Percentiles rank a stretch among this genome's conserved stretches.
Evolutionary conservation across 768 basidiomycete genomes (phyloP).

Genomic region (Collybia sp.): DNA sequence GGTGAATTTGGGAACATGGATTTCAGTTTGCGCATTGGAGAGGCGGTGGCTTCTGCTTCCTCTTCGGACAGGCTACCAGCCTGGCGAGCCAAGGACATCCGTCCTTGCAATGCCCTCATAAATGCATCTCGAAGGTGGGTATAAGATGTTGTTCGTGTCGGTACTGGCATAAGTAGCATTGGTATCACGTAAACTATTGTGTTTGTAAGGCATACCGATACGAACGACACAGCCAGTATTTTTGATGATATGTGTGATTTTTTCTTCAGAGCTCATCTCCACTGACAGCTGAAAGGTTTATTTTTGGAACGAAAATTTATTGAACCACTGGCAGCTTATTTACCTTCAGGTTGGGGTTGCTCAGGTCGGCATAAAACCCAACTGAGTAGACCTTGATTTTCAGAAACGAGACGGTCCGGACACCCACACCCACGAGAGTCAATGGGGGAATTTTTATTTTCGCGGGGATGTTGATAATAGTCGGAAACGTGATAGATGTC

Average conservation of each 20-base stretch:
- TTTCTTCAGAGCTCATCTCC: conserved; percentile 59
- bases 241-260: conserved; percentile 60
- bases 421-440: conserved; percentile 78
- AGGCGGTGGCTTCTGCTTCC: conserved; percentile 49
- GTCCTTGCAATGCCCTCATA: conserved; percentile 63
- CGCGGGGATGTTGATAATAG: conserved; percentile 55
- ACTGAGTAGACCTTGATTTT: conserved; percentile 86
- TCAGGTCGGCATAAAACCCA: conserved; percentile 84
- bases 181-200: not conserved
- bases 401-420: conserved; percentile 85
- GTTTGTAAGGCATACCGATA: conserved; percentile 44
- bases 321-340: conserved; percentile 7
- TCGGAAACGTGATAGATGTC: conserved; percentile 73
- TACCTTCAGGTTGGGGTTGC: conserved; percentile 59
- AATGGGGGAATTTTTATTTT: conserved; percentile 58
- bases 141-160: conserved; percentile 72
- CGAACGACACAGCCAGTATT: conserved; percentile 71
- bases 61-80: conserved; percentile 52
- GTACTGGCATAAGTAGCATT: conserved; percentile 41
- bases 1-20: conserved; percentile 71
- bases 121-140: conserved; percentile 83
- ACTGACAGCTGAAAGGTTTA: conserved; percentile 40
- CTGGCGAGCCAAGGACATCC: conserved; percentile 49
- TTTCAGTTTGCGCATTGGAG: conserved; percentile 68
- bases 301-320: conserved; percentile 1